These are phyloP conservation scores for Erysimum cheiranthoides DNA, from an alignment of 345 rosid genomes.

Conservation along the genomic window DNA sequence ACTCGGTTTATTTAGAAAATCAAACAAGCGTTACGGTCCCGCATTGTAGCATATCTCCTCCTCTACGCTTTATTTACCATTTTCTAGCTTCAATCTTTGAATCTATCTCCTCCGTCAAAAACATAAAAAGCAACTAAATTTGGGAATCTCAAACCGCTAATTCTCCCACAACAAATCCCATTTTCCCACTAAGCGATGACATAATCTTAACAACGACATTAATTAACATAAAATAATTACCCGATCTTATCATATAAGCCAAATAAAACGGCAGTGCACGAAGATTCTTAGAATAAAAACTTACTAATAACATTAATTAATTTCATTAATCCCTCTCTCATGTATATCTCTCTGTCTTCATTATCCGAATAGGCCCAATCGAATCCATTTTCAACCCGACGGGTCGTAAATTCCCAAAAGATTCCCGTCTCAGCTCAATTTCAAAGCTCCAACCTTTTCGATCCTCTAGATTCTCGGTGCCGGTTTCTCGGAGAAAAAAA, in stretches of 20 bases:
- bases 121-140: neutral
- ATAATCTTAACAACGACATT: conserved; percentile 12
- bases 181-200: neutral
- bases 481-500: conserved; percentile 34
- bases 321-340: conserved; percentile 5
- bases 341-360: conserved; percentile 29
- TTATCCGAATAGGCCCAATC: conserved; percentile 41
- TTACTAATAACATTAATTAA: neutral
- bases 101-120: neutral
- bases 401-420: conserved; percentile 46
- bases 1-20: neutral
- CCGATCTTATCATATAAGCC: conserved; percentile 38
- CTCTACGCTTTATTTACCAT: too few relatives aligned
- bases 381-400: conserved; percentile 43
- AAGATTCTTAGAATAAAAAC: conserved; percentile 40
- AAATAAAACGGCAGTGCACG: conserved; percentile 14
- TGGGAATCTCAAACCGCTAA: conserved; percentile 1
- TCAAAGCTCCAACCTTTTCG: conserved; percentile 40
- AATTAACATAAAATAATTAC: neutral
- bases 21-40: neutral
- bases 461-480: conserved; percentile 43
- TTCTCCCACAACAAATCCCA: neutral
- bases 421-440: conserved; percentile 39
- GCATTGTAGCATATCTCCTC: neutral
- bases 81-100: neutral